Percentiles rank a stretch among this genome's conserved stretches.
Conservation (phyloP, 148 eudicot genomes). For the Vaccinium vitisidaea region DNA sequence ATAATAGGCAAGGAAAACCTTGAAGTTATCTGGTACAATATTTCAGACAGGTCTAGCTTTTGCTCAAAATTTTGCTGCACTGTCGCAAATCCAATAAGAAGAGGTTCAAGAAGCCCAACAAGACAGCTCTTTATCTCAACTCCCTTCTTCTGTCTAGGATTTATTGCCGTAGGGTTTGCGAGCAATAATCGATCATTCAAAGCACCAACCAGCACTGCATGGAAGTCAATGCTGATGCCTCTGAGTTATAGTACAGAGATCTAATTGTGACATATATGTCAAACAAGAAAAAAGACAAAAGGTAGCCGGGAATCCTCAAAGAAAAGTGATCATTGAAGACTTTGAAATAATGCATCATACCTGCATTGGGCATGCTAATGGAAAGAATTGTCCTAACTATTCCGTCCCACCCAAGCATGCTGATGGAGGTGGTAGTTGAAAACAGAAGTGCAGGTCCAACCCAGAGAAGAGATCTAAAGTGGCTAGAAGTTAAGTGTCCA, state of each 20-base stretch:
- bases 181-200: slow-evolving; percentile 90
- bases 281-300: slow-evolving; percentile 9
- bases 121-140: slow-evolving; percentile 87
- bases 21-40: slow-evolving; percentile 89
- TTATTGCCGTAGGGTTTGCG: slow-evolving; percentile 83
- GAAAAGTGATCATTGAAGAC: slow-evolving; percentile 1
- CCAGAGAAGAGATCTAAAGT: slow-evolving; percentile 98
- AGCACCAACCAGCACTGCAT: slow-evolving; percentile 89
- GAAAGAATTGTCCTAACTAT: slow-evolving; percentile 87
- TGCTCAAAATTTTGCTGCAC: slow-evolving; percentile 95
- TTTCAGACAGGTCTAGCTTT: slow-evolving; percentile 94
- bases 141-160: slow-evolving; percentile 84
- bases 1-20: slow-evolving; percentile 43
- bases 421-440: slow-evolving; percentile 82
- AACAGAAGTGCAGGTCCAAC: slow-evolving; percentile 95
- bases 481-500: slow-evolving; percentile 48
- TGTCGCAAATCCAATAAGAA: slow-evolving; percentile 90
- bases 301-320: slow-evolving; percentile 3
- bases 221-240: slow-evolving; percentile 16
- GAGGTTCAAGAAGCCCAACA: slow-evolving; percentile 98
- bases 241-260: neutral
- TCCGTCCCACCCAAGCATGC: slow-evolving; percentile 98
- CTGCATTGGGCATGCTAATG: slow-evolving; percentile 85
- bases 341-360: slow-evolving; percentile 28
- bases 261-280: neutral